phyloP scores from a whole-genome alignment of 495 filamentous ascomycete genomes.

The Penicillium robsamsonii region DNA sequence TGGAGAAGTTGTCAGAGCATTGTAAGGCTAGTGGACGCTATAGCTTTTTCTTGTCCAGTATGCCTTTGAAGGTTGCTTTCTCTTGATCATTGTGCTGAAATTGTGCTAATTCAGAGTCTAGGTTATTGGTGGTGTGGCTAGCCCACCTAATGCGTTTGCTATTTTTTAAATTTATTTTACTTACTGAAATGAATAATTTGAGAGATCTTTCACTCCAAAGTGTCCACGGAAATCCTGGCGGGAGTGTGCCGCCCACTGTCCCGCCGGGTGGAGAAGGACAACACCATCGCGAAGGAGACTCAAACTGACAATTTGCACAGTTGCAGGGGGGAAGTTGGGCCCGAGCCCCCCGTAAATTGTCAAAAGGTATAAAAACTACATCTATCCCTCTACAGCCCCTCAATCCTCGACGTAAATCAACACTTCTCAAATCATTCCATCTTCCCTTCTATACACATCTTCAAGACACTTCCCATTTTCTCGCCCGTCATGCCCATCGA shows the following conservation, averaged over 20 bases:
- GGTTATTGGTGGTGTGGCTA: constrained; percentile 45
- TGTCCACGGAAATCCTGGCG: background rate
- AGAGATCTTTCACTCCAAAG: background rate
- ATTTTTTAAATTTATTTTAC: constrained; percentile 29
- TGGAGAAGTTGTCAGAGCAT: constrained; percentile 45
- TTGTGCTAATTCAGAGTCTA: constrained; percentile 11
- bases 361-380: background rate
- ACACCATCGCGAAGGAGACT: background rate
- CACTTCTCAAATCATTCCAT: background rate
- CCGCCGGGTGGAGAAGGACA: background rate
- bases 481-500: constrained; percentile 3
- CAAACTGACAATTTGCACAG: background rate
- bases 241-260: background rate
- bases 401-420: background rate
- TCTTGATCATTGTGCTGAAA: background rate
- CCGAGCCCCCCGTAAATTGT: background rate
- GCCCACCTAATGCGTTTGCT: constrained; percentile 43
- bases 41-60: constrained; percentile 53
- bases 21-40: constrained; percentile 44
- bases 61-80: constrained; percentile 48
- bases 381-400: background rate
- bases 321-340: background rate
- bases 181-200: background rate
- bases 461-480: background rate
- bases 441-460: background rate